phyloP scores from a whole-genome alignment of 805 yeast genomes.

The Debaryomyces prosopidis region DNA sequence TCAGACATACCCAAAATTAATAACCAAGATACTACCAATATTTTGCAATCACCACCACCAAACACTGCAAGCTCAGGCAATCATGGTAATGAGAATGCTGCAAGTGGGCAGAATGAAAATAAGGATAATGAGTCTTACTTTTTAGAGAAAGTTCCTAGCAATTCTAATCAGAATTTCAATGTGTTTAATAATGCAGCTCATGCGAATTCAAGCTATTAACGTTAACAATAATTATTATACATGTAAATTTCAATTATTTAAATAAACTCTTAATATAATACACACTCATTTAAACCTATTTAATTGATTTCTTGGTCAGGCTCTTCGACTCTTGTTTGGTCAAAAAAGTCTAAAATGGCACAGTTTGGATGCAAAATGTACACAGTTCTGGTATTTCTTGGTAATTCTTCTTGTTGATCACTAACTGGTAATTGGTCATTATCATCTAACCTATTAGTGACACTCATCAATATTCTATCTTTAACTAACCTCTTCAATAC shows the following conservation, averaged over 20 bases:
- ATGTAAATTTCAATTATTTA: background rate
- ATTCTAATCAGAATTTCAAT: background rate
- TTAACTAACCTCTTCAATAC: constrained; percentile 81
- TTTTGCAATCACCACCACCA: constrained; percentile 2
- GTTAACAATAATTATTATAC: background rate
- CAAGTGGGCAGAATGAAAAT: background rate
- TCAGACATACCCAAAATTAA: constrained; percentile 1
- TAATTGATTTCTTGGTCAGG: constrained; percentile 5
- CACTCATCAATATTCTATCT: constrained; percentile 76
- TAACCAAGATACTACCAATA: background rate
- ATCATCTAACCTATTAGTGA: constrained; percentile 35
- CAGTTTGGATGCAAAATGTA: constrained; percentile 75
- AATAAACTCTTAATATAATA: background rate
- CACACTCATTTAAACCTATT: background rate
- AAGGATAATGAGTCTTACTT: background rate
- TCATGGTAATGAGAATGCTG: background rate
- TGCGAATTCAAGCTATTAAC: background rate
- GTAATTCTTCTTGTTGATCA: constrained; percentile 14
- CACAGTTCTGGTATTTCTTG: constrained; percentile 29
- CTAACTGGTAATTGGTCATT: constrained; percentile 17
- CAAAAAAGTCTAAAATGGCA: constrained; percentile 69
- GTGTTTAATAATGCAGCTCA: background rate
- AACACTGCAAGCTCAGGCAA: background rate
- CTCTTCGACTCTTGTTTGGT: constrained; percentile 29
- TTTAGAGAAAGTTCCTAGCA: background rate